Conservation (phyloP, 805 yeast species). For the Grigorovia humatica region DNA sequence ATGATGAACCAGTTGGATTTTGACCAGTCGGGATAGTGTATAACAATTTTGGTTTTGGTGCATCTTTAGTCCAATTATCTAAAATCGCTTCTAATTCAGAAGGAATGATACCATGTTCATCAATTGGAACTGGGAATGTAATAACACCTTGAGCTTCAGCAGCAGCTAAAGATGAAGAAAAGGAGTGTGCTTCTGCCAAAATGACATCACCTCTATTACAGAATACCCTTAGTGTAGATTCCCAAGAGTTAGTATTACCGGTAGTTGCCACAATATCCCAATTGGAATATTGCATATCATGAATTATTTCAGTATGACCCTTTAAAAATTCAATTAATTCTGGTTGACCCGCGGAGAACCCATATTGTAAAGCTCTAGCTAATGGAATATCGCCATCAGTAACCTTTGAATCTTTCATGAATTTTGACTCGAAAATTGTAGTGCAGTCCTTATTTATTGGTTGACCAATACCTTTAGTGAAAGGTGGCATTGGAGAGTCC, state of each 20-base stretch:
- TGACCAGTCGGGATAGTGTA: conserved; percentile 95
- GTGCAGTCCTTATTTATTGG: conserved; percentile 27
- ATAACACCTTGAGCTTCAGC: conserved; percentile 62
- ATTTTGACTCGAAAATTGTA: conserved; percentile 22
- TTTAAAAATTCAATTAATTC: conserved; percentile 56
- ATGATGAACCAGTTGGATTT: conserved; percentile 91
- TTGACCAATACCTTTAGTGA: conserved; percentile 67
- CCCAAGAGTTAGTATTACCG: conserved; percentile 91
- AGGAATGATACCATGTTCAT: conserved; percentile 68
- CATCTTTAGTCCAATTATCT: conserved; percentile 54
- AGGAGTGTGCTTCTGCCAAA: conserved; percentile 71
- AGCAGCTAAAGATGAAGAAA: conserved; percentile 77
- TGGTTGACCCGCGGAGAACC: conserved; percentile 71
- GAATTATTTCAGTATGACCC: conserved; percentile 58
- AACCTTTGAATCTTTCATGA: conserved; percentile 31
- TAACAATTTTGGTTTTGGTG: conserved; percentile 69
- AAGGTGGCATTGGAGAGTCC: conserved; percentile 72
- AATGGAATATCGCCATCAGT: conserved; percentile 58
- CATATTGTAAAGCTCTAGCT: conserved; percentile 85
- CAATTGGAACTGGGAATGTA: conserved; percentile 68
- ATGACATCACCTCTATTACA: conserved; percentile 72
- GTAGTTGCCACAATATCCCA: conserved; percentile 66
- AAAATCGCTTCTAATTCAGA: conserved; percentile 52
- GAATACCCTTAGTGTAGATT: conserved; percentile 68
- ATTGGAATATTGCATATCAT: conserved; percentile 41